A percentile compares a stretch with the other conserved stretches of the same genome.
Evolutionary conservation across 352 stramenopile species (phyloP).

Genomic region (Globisporangium abappressorium): DNA sequence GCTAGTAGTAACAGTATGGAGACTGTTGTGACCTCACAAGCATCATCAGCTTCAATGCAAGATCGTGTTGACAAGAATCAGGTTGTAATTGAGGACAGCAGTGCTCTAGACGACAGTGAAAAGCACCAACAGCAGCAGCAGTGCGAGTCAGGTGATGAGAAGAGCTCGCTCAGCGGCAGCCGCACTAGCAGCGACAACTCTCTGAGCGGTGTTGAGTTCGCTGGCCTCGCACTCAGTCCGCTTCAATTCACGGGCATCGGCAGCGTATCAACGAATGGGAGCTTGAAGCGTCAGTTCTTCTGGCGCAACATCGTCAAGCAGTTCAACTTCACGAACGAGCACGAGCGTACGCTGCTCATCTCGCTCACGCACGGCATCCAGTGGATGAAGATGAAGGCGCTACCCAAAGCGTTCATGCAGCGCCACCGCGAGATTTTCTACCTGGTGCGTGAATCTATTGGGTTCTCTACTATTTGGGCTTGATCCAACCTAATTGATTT

Average conservation of each 20-base stretch:
- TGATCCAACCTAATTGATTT: neutral
- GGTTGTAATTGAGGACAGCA: neutral
- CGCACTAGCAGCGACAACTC: constrained; percentile 15
- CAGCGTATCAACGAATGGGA: neutral
- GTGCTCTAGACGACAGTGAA: neutral
- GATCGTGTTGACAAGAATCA: neutral
- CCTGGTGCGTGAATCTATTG: constrained; percentile 29
- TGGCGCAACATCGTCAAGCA: constrained; percentile 80
- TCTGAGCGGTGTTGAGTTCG: constrained; percentile 1
- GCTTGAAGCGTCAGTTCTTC: constrained; percentile 50
- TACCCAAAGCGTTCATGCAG: constrained; percentile 53
- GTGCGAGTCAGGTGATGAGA: neutral
- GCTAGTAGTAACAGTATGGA: neutral
- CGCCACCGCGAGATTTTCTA: constrained; percentile 82
- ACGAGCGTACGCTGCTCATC: constrained; percentile 57
- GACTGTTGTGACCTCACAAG: neutral
- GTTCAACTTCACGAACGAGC: constrained; percentile 73
- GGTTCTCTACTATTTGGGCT: neutral
- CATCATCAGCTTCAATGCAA: neutral
- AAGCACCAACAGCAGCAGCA: neutral
- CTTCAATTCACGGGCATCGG: neutral
- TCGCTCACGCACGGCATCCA: constrained; percentile 62
- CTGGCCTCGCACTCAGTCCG: neutral
- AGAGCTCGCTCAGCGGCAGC: constrained; percentile 12
- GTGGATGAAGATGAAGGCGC: constrained; percentile 55